A percentile compares a stretch with the other conserved stretches of the same genome.
Conservation (phyloP, 805 yeast genomes). For the Saccharomyces paradoxus region DNA sequence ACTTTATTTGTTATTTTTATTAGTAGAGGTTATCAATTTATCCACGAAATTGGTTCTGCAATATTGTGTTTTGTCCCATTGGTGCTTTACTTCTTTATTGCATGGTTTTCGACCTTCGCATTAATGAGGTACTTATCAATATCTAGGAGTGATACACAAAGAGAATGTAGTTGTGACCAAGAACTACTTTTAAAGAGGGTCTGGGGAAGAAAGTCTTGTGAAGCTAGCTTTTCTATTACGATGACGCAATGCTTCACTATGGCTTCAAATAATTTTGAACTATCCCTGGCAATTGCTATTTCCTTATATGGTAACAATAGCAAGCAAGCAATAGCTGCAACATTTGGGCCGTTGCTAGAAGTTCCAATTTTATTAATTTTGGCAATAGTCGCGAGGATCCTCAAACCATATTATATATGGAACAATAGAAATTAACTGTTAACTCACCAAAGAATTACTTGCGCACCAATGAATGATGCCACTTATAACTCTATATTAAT, state of each 20-base stretch:
- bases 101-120: conserved; percentile 41
- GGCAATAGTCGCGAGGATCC: conserved; percentile 30
- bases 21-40: conserved; percentile 40
- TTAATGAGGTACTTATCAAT: conserved; percentile 28
- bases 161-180: conserved; percentile 37
- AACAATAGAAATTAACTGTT: no score
- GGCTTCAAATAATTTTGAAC: conserved; percentile 50
- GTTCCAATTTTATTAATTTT: conserved; percentile 42
- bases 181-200: conserved; percentile 4
- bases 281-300: conserved; percentile 47
- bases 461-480: no score
- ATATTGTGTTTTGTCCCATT: conserved; percentile 45
- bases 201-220: conserved; percentile 27
- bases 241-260: conserved; percentile 50
- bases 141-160: conserved; percentile 5
- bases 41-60: conserved; percentile 41
- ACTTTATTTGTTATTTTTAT: conserved; percentile 46
- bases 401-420: not conserved
- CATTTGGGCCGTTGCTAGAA: conserved; percentile 53
- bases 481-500: no score
- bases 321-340: conserved; percentile 48
- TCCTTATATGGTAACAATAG: conserved; percentile 45
- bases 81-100: conserved; percentile 37
- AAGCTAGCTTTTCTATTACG: conserved; percentile 35
- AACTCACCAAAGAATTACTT: no score